Conservation (phyloP, 306 rosid species). For the Casuarina cunninghamiana region DNA sequence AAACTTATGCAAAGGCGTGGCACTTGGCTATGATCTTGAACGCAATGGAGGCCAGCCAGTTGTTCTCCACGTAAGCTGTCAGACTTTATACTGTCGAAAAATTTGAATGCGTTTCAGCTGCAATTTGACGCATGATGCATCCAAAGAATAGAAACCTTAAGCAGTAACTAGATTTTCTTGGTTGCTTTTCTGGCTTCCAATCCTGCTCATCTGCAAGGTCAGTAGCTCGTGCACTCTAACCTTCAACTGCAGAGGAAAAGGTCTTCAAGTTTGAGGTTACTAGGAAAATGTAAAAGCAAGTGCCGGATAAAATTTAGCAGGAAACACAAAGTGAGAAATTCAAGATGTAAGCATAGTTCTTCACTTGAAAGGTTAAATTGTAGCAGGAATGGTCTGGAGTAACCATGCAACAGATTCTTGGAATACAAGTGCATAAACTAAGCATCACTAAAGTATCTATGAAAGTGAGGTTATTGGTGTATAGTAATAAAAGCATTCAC, state of each 20-base stretch:
- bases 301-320: not conserved
- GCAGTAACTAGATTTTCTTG: conserved; percentile 15
- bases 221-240: conserved; percentile 71
- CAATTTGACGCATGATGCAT: not conserved
- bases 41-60: not conserved
- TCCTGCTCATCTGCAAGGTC: conserved; percentile 60
- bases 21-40: not conserved
- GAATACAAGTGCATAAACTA: not conserved
- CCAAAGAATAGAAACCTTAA: conserved; percentile 4
- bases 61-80: not conserved
- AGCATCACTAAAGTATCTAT: not conserved
- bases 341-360: not conserved
- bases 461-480: not conserved
- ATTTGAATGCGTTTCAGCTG: not conserved
- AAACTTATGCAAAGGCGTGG: no score
- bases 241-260: conserved; percentile 58
- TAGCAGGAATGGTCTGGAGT: not conserved
- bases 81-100: not conserved
- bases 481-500: not conserved
- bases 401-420: not conserved
- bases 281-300: not conserved
- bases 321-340: not conserved
- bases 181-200: conserved; percentile 32
- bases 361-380: not conserved
- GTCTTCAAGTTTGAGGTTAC: not conserved